Percentiles rank a stretch among this genome's conserved stretches.
Evolutionary conservation across 257 asterid species (phyloP).

Genomic region (Jacaranda copaia): DNA sequence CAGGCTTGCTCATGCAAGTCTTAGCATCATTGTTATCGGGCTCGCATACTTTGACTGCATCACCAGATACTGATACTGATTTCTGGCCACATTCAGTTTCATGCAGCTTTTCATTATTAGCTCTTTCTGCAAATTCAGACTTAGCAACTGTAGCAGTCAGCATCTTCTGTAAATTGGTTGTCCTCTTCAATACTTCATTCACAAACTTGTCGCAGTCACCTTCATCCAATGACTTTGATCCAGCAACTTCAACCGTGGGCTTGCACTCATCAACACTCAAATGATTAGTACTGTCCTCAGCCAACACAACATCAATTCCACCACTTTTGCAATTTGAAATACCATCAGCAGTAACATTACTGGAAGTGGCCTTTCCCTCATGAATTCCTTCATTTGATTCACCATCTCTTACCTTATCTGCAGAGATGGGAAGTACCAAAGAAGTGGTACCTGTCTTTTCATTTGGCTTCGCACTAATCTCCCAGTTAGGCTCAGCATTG

Average conservation of each 20-base stretch:
- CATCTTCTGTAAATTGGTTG: conserved; percentile 30
- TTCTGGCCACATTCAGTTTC: conserved; percentile 34
- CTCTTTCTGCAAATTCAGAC: conserved; percentile 36
- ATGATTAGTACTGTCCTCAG: conserved; percentile 34
- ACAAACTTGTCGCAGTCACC: conserved; percentile 34
- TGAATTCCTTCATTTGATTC: conserved; percentile 41
- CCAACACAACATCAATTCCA: conserved; percentile 21
- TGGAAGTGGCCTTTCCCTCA: conserved; percentile 40
- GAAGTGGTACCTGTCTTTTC: conserved; percentile 31
- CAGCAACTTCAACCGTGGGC: conserved; percentile 37
- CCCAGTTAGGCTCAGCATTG: conserved; percentile 36
- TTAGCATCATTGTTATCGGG: conserved; percentile 33
- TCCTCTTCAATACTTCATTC: conserved; percentile 34
- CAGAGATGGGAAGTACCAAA: conserved; percentile 29
- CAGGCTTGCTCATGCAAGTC: conserved; percentile 33
- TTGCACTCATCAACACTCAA: conserved; percentile 42
- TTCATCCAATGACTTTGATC: conserved; percentile 31
- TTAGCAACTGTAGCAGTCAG: conserved; percentile 24
- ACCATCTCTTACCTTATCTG: conserved; percentile 39
- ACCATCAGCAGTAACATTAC: conserved; percentile 28
- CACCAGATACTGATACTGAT: conserved; percentile 34
- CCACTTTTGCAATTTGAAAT: conserved; percentile 33
- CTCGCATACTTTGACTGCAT: conserved; percentile 34
- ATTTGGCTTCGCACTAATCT: conserved; percentile 31
- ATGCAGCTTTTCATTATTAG: conserved; percentile 33